A percentile compares a stretch with the other conserved stretches of the same genome.
phyloP scores from a whole-genome alignment of 441 rosid species.

The Brassica balearica region DNA sequence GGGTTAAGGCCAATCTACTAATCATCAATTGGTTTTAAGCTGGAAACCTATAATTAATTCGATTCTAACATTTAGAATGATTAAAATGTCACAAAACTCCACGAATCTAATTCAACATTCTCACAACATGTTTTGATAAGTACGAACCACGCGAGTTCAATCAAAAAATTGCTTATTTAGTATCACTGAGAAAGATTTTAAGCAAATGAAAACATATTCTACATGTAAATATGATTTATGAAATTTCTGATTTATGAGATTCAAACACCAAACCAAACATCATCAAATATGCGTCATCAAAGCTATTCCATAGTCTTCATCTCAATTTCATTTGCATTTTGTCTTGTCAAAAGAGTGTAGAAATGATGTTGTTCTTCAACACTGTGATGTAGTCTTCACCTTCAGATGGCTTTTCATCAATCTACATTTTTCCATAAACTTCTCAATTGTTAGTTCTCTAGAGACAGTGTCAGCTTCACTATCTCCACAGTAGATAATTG shows the following conservation, averaged over 20 bases:
- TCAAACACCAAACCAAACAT: slow-evolving; percentile 12
- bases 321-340: slow-evolving; percentile 9
- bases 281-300: not conserved
- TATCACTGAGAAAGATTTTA: not conserved
- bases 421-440: slow-evolving; percentile 31
- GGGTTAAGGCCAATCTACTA: too few species aligned
- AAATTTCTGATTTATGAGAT: not conserved
- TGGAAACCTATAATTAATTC: too few species aligned
- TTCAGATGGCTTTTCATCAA: slow-evolving; percentile 36
- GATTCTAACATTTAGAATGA: too few species aligned
- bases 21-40: too few species aligned
- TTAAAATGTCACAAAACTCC: not conserved
- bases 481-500: not conserved
- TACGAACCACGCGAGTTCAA: not conserved
- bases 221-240: not conserved
- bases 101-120: not conserved
- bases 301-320: slow-evolving; percentile 6
- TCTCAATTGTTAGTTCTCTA: slow-evolving; percentile 16
- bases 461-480: not conserved
- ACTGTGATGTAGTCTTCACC: slow-evolving; percentile 43
- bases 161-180: not conserved
- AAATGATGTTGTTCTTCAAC: slow-evolving; percentile 41
- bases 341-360: slow-evolving; percentile 31
- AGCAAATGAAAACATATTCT: not conserved
- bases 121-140: not conserved